Base-by-base conservation (phyloP, 495 filamentous ascomycete species). In the Apiosordaria backusii region DNA sequence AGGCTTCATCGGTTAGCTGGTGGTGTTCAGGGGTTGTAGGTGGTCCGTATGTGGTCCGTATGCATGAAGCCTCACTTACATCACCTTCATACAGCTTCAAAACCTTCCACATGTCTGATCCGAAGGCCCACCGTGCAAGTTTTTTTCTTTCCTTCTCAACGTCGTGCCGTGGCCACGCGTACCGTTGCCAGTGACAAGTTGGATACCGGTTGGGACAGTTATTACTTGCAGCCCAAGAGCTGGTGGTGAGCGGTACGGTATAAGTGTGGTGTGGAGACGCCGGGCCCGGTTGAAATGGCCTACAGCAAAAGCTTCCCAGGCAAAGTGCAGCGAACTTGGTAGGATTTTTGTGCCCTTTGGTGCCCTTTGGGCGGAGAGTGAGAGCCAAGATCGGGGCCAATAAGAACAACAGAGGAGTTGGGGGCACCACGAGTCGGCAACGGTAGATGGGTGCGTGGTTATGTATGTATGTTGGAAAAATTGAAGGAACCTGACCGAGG, bases 341-440 rank as follows among this genome's bases (percentile, higher is more conserved):
- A 67, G 65, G 65, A 67, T 67, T 67, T 45, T 45, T n/a, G n/a
- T n/a, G n/a, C n/a, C n/a, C n/a, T n/a, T 45, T 45, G 35, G 52
- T 55, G 52, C 52, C 52, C 52, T 55, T 63, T 23, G 22, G 22
- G 22, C 52, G 52, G 52, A 55, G n/a, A 55, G 52, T 35, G 53
- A 35, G 62, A 64, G 50, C 5, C 59, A 29, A 52, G 29, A 27
- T n/a, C 3, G 29, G 66, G 62, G 50, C 66, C 62, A 65, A 65
- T 65, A 45, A 62, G 61, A 62, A 22, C 45, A 26, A 25, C 52
- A 52, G 50, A 58, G 29, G 29, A 57, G 57, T 57, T 53, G 59
- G 53, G 53, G 57, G 60, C 27, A 62, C 19, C 60, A 61, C 27
- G 60, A 27, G 45, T 21, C 62, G 24, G 67, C 60, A 68, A 65